Percentiles rank a stretch among this genome's conserved stretches.
Evolutionary conservation across 192 early-diverging fungal species (phyloP).

Genomic region (Mortierella antarctica): DNA sequence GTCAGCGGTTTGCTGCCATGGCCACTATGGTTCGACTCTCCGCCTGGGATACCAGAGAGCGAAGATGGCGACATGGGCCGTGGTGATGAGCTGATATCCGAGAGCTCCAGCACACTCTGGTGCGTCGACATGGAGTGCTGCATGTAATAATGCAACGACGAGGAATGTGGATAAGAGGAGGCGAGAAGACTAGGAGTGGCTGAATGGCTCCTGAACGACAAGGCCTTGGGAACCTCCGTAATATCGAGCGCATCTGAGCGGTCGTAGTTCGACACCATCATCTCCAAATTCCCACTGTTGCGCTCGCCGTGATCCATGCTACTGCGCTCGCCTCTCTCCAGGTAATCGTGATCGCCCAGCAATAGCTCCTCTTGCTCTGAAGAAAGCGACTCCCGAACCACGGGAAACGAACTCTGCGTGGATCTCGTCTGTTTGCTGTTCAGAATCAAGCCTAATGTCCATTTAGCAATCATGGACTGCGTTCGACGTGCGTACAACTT

Average conservation of each 20-base stretch:
- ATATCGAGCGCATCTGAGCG: constrained; percentile 17
- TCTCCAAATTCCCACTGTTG: neutral
- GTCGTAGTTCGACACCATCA: constrained; percentile 23
- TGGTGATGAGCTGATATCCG: constrained; percentile 33
- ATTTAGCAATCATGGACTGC: constrained; percentile 52
- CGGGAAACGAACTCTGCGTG: constrained; percentile 12
- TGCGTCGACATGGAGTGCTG: neutral
- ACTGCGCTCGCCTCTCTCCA: neutral
- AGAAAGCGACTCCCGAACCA: constrained; percentile 33
- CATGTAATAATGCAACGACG: constrained; percentile 20
- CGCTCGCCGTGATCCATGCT: constrained; percentile 6
- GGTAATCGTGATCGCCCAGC: neutral
- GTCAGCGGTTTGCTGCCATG: constrained; percentile 28
- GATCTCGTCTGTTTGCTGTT: constrained; percentile 28
- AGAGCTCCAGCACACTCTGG: constrained; percentile 39
- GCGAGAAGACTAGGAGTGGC: constrained; percentile 17
- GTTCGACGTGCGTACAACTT: constrained; percentile 43
- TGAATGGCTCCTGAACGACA: constrained; percentile 30
- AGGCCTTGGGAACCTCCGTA: constrained; percentile 28
- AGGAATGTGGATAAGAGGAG: constrained; percentile 29
- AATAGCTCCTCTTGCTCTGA: constrained; percentile 25
- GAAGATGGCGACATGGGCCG: constrained; percentile 31
- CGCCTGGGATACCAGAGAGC: no score
- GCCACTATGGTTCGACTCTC: constrained; percentile 16
- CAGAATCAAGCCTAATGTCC: constrained; percentile 48